Base-by-base conservation (phyloP, 306 rosid genomes). In the Phaseolus lunatus region DNA sequence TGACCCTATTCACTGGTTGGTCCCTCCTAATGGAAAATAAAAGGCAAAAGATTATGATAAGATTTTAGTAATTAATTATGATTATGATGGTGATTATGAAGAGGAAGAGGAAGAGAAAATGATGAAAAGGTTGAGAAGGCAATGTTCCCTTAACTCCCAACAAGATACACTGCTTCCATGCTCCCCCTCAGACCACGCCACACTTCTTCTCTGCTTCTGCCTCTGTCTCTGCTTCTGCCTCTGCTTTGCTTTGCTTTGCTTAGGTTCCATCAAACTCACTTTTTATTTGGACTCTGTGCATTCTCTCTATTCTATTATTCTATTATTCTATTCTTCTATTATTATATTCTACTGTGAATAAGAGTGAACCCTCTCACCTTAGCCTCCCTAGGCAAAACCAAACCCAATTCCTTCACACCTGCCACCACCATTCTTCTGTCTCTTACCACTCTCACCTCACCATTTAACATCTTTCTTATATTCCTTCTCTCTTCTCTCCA, bases 71-170 rank as follows among this genome's bases (percentile, higher is more conserved):
- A 43, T 43, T 43, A 10, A 12, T 0, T 37, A 7, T 7, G 41
- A 37, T 37, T 37, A 37, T 37, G 41, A 37, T 37, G 5, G 5
- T 4, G 35, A 31, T 31, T 1, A 27, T 12, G 33, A 62, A 5
- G 66, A 59, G 3, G 33, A 27, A 6, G 33, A 37, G 41, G 10
- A 84, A 82, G 91, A 88, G 90, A 86, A 84, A 86, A 93, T 59
- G 2, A 84, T 83, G 66, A 92, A 84, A 69, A 78, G 73, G 84
- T 59, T 67, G 76, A 81, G 91, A 83, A 57, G 74, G 71, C 9
- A 76, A 4, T 94, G 98, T 92, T 89, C 85, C 96, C 94, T 83
- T 58, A 15, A 75, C 81, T 39, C 85, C 92, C 88, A 50, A 88
- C 97, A 92, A 3, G 0, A 57, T 18, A 3, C 65, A 49, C 93